Evolutionary conservation across 208 protist species (phyloP), one percentile per base, ranked within the genome.

Genomic region (Trypanosoma rangeli): DNA sequence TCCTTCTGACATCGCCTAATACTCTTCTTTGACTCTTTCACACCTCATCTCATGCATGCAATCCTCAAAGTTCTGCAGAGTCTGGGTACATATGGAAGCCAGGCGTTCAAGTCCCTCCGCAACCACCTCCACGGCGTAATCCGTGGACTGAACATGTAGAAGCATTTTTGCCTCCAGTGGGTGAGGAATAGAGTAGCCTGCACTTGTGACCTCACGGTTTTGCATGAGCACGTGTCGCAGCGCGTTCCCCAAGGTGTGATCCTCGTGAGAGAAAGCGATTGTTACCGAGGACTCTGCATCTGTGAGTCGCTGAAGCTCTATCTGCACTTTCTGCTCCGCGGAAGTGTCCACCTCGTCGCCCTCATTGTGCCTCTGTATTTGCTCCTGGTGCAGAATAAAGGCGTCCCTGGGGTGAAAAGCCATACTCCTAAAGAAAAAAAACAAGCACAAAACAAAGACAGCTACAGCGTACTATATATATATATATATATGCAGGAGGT

Each of bases 131-230:
- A 95, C 90, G 31, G 89, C 90, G 82, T 96, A 97, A 69, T 94
- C 90, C 18, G 79, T 88, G 10, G 87, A 85, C 71, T 95, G 89
- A 49, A 97, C 86, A 66, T 97, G 84, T n/a, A 98, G 67, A 52
- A 95, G 73, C 93, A 98, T 97, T 71, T 98, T 97, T 28, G 85
- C 73, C 73, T 98, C 93, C 22, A 97, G 70, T n/a, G 95, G 95
- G 73, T 98, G 95, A 2, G 95, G 95, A 70, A 98, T 97, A 10
- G 92, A 62, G 78, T 98, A 98, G 44, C 95, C 95, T 24, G 91
- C 93, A 58, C 83, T 96, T 1, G 84, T 86, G 22, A 97, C 89
- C 12, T 92, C 80, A 1, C 84, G 80, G 65, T 97, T 94, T 70
- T 97, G 89, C 92, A 97, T 97, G 12, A 98, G 75, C 12, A 97